phyloP scores from a whole-genome alignment of 345 rosid species.

The Murraya koenigii region DNA sequence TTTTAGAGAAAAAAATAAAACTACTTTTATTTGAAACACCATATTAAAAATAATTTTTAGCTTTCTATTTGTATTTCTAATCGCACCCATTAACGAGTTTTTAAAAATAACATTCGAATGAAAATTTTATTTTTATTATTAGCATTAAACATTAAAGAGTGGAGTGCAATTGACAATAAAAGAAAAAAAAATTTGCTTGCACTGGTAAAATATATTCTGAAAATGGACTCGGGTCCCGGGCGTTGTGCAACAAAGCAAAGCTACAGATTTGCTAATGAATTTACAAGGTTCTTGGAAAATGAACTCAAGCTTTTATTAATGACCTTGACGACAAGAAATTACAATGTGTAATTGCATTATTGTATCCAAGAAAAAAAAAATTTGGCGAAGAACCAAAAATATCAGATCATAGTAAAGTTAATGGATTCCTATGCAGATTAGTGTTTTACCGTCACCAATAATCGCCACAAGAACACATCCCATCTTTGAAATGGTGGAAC shows the following conservation, averaged over 20 bases:
- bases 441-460: conserved; percentile 62
- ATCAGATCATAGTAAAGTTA: not conserved
- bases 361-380: not conserved
- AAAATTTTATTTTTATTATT: too few species aligned
- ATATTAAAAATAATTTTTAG: too few species aligned
- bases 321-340: not conserved
- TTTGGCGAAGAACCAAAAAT: not conserved
- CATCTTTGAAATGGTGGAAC: conserved; percentile 76
- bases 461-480: conserved; percentile 83
- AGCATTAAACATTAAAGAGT: too few species aligned
- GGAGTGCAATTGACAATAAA: too few species aligned
- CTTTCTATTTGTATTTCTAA: not conserved
- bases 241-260: not conserved
- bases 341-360: not conserved
- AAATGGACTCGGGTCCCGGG: too few species aligned
- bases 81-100: not conserved
- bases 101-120: too few species aligned
- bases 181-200: not conserved
- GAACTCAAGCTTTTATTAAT: not conserved
- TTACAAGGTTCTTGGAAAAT: not conserved
- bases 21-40: too few species aligned
- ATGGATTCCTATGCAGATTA: not conserved
- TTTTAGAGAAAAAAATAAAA: too few species aligned
- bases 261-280: not conserved
- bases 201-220: too few species aligned